A percentile compares a stretch with the other conserved stretches of the same genome.
These are phyloP conservation scores for Chamaenerion angustifolium DNA, from an alignment of 345 rosid genomes.

Conservation along the genomic window DNA sequence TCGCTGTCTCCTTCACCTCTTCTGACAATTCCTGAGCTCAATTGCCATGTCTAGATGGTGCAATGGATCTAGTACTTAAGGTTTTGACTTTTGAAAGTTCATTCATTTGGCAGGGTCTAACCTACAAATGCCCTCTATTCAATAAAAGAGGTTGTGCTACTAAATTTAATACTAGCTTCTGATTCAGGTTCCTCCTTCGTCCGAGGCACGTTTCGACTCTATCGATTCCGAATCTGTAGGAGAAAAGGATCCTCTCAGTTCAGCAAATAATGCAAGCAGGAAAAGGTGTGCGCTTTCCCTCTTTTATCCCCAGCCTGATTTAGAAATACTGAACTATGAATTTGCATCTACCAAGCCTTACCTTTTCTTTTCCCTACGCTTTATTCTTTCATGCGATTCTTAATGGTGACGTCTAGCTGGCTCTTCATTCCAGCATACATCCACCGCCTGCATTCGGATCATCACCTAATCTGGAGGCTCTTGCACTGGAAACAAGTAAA, in stretches of 20 bases:
- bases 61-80: too few relatives aligned
- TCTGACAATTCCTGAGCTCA: too few relatives aligned
- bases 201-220: conserved; percentile 29
- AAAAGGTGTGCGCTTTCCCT: conserved; percentile 28
- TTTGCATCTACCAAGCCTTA: too few relatives aligned
- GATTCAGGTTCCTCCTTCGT: conserved; percentile 53
- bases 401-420: neutral
- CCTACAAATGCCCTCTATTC: too few relatives aligned
- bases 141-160: too few relatives aligned
- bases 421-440: conserved; percentile 10
- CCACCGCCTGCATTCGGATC: conserved; percentile 20
- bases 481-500: conserved; percentile 9
- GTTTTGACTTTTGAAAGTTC: too few relatives aligned
- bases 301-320: neutral
- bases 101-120: too few relatives aligned
- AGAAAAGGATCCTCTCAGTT: conserved; percentile 18
- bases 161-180: conserved; percentile 11
- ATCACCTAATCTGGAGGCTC: conserved; percentile 13
- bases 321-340: neutral
- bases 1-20: too few relatives aligned
- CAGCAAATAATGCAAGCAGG: conserved; percentile 16
- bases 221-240: conserved; percentile 19
- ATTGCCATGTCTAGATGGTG: too few relatives aligned
- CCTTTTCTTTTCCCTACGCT: neutral
- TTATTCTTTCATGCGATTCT: neutral